Evolutionary conservation across 768 basidiomycete species (phyloP), one percentile per base, ranked within the genome.

Genomic region (Glaciozyma martinii): DNA sequence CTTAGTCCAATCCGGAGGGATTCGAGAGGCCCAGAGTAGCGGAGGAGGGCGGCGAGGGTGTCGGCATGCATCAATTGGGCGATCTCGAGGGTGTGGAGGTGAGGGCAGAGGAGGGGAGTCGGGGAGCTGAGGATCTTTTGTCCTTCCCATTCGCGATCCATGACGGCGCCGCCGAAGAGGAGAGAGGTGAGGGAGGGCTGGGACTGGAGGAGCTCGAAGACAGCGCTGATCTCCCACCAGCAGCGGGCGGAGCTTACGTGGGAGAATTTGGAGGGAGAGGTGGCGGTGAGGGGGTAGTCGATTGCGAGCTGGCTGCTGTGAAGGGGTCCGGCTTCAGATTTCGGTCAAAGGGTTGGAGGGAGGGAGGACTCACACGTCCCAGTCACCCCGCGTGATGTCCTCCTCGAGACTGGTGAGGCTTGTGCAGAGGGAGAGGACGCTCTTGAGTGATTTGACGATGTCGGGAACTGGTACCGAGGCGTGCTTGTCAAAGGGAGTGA

Each of bases 91-190:
- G 59, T 43, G 42, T 46, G 44, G 30, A 67, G 33, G 15, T 12
- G 18, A 2, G 18, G 12, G 59, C 37, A 29, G 44, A 43, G 43
- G 9, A 5, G 19, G 1, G 2, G 3, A 21, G 42, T 13, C 5
- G 53, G 54, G 10, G 37, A 1, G 1, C 40, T 1, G 53, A 60
- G 40, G 47, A 67, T 53, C n/a, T 37, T 56, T 2, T 29, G 8
- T 8, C 59, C 62, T 6, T 50, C 37, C 62, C 66, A 67, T 16
- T 67, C 66, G n/a, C 66, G 61, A 40, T 67, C 66, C 59, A 63
- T 60, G 4, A 53, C 59, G 5, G 62, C 66, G 1, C 66, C 66
- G 55, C 59, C 62, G 47, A 67, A n/a, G 25, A 25, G 42, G 32
- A 62, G n/a, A 3, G 43, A 25, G 15, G 32, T 6, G 47, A 67